These are phyloP conservation scores for Tolypocladium amazonense DNA, from an alignment of 2,329 filamentous ascomycete species.

Conservation along the genomic window DNA sequence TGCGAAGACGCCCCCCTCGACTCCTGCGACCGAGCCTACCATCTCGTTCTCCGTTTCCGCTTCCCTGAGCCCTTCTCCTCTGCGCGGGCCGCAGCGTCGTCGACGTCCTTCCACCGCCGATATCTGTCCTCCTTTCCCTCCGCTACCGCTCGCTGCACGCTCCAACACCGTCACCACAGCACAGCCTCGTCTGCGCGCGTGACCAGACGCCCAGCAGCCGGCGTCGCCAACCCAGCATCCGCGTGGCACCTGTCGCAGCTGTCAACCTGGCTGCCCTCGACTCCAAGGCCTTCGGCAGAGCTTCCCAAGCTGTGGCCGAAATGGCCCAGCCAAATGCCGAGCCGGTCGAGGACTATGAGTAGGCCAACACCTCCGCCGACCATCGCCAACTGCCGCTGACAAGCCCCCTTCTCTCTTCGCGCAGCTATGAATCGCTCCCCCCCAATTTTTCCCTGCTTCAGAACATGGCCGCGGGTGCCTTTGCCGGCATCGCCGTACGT, in stretches of 20 bases:
- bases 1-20: neutral
- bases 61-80: neutral
- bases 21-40: neutral
- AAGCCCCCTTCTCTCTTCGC: neutral
- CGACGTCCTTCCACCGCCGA: neutral
- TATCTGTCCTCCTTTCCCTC: neutral
- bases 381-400: neutral
- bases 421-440: constrained; percentile 84
- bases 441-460: constrained; percentile 88
- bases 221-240: neutral
- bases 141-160: neutral
- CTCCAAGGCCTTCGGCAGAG: constrained; percentile 49
- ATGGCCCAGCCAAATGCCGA: constrained; percentile 60
- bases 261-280: constrained; percentile 53
- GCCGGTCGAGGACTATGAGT: constrained; percentile 57
- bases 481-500: constrained; percentile 87
- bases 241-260: constrained; percentile 1
- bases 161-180: neutral
- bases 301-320: constrained; percentile 55
- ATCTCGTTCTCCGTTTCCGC: neutral
- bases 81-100: neutral
- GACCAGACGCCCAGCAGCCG: neutral
- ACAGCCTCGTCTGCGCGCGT: neutral
- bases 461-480: constrained; percentile 94
- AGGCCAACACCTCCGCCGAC: constrained; percentile 16